A percentile compares a stretch with the other conserved stretches of the same genome.
These are phyloP conservation scores for Taxillus chinensis DNA, from an alignment of 164 flowering plant genomes.

Conservation along the genomic window DNA sequence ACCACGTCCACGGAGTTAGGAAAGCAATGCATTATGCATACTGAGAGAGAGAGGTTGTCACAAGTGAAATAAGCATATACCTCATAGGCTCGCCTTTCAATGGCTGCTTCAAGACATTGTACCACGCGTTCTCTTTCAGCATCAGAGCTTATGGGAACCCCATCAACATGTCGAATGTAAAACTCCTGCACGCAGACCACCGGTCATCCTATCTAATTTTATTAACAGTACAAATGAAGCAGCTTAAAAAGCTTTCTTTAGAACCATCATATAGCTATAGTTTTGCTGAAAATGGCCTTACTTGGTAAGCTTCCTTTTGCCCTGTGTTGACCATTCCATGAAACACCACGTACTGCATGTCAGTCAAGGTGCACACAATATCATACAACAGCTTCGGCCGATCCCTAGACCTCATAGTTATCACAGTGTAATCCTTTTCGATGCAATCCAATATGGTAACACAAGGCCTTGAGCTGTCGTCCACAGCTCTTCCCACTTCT, in stretches of 20 bases:
- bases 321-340: slow-evolving; percentile 61
- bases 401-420: slow-evolving; percentile 56
- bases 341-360: slow-evolving; percentile 78
- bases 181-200: slow-evolving; percentile 45
- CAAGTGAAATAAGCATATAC: slow-evolving; percentile 9
- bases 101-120: slow-evolving; percentile 71
- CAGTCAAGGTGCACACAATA: slow-evolving; percentile 63
- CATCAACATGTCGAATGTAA: slow-evolving; percentile 82
- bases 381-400: slow-evolving; percentile 73
- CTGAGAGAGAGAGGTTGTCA: neutral
- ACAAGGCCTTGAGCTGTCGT: slow-evolving; percentile 28
- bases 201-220: neutral
- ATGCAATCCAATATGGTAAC: slow-evolving; percentile 39
- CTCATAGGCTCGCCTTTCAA: slow-evolving; percentile 77
- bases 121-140: slow-evolving; percentile 35
- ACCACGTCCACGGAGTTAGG: neutral
- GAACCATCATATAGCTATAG: neutral
- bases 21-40: too few species aligned
- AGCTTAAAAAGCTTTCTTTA: neutral
- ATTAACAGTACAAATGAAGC: neutral
- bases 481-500: slow-evolving; percentile 10
- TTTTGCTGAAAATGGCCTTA: slow-evolving; percentile 15
- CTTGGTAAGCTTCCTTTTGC: slow-evolving; percentile 64
- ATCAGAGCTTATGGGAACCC: slow-evolving; percentile 76
- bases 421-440: slow-evolving; percentile 63